Conservation (phyloP, 1,284 basidiomycete genomes). For the Sporisorium sorghi region DNA sequence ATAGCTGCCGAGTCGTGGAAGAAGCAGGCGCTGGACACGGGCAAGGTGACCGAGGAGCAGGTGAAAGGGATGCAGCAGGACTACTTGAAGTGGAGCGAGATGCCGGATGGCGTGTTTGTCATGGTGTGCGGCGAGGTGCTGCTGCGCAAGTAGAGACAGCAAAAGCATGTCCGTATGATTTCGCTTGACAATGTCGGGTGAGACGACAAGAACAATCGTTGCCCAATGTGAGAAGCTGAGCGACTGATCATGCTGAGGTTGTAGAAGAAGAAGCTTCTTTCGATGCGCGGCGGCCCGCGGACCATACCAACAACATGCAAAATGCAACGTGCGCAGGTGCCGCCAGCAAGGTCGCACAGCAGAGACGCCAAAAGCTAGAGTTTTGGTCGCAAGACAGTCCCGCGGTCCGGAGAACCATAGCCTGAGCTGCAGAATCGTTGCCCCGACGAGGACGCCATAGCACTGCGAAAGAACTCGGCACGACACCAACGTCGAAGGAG, state of each 20-base stretch:
- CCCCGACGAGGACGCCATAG: not conserved
- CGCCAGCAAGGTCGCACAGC: no score
- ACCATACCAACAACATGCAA: not conserved
- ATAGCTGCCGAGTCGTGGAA: slow-evolving; percentile 27
- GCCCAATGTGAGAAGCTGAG: no score
- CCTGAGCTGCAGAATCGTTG: not conserved
- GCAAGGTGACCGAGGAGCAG: slow-evolving; percentile 13
- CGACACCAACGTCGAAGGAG: not conserved
- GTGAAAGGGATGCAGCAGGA: slow-evolving; percentile 20
- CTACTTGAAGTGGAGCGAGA: slow-evolving; percentile 27
- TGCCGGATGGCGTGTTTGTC: slow-evolving; percentile 25
- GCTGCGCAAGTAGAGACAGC: slow-evolving; percentile 32
- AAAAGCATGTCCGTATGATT: not conserved
- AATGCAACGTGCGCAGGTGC: slow-evolving; percentile 1
- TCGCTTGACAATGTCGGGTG: no score
- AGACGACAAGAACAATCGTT: no score
- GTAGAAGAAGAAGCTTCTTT: not conserved
- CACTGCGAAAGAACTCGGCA: no score
- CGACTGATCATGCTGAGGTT: no score
- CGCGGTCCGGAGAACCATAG: not conserved
- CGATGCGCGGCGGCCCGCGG: slow-evolving; percentile 1
- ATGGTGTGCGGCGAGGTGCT: slow-evolving; percentile 42
- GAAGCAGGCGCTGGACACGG: slow-evolving; percentile 26
- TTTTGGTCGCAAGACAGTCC: not conserved
- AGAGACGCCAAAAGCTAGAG: no score